Percentiles rank a stretch among this genome's conserved stretches.
Evolutionary conservation across 495 filamentous ascomycete genomes (phyloP).

Genomic region (Penicillium malachiteum): DNA sequence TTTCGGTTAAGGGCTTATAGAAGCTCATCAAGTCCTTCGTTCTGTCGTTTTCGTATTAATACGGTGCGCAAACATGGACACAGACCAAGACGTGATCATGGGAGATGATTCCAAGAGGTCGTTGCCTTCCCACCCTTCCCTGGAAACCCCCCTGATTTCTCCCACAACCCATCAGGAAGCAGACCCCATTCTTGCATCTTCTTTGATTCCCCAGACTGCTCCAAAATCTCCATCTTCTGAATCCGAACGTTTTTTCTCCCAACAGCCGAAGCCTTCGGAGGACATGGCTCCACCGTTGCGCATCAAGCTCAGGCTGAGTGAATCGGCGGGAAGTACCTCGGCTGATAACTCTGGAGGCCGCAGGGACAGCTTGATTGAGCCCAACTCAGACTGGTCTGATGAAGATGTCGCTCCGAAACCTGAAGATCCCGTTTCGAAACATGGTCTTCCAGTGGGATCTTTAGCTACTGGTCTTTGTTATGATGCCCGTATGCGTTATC

Average conservation of each 20-base stretch:
- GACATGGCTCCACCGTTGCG: constrained; percentile 21
- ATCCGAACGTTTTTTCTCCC: constrained; percentile 10
- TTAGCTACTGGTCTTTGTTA: constrained; percentile 80
- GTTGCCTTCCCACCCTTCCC: constrained; percentile 16
- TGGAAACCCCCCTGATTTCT: constrained; percentile 13
- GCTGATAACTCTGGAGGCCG: constrained; percentile 14
- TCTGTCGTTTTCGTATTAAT: too few relatives aligned
- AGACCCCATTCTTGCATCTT: constrained; percentile 32
- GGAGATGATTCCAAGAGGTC: constrained; percentile 30
- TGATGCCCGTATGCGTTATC: constrained; percentile 88
- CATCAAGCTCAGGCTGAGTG: constrained; percentile 19
- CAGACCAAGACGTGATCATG: constrained; percentile 15
- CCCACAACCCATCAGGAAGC: constrained; percentile 14
- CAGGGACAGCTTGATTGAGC: constrained; percentile 38
- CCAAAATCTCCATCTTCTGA: constrained; percentile 16
- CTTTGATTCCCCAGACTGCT: constrained; percentile 14
- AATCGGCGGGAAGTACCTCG: constrained; percentile 23
- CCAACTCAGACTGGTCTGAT: constrained; percentile 45
- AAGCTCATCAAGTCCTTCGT: too few relatives aligned
- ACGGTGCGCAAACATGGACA: too few relatives aligned
- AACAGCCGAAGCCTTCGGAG: not conserved
- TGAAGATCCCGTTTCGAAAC: constrained; percentile 20
- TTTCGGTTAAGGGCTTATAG: not conserved
- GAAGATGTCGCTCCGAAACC: constrained; percentile 21
- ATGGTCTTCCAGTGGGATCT: constrained; percentile 39